phyloP scores from a whole-genome alignment of 176 grass and related monocot genomes.

The Phoenix dactylifera region DNA sequence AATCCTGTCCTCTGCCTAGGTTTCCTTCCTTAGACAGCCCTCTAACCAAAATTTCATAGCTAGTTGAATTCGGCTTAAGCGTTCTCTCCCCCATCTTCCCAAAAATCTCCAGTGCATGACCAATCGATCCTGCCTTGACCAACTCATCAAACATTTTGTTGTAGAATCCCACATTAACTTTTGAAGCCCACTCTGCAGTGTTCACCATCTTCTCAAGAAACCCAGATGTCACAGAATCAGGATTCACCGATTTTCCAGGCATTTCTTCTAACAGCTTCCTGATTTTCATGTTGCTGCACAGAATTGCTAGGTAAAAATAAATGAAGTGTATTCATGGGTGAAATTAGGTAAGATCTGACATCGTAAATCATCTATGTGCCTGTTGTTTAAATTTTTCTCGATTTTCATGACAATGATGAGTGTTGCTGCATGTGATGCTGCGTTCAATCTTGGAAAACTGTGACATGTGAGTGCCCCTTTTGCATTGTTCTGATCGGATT shows the following conservation, averaged over 20 bases:
- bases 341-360: constrained; percentile 48
- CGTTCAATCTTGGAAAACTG: too few species aligned
- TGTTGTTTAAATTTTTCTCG: too few species aligned
- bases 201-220: constrained; percentile 20
- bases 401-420: too few species aligned
- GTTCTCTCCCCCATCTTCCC: constrained; percentile 45
- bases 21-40: constrained; percentile 36
- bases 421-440: too few species aligned
- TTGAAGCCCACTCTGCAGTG: not conserved
- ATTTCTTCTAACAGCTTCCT: constrained; percentile 47
- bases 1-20: constrained; percentile 21
- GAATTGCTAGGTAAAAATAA: constrained; percentile 95
- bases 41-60: constrained; percentile 37
- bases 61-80: constrained; percentile 32
- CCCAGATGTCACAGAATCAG: constrained; percentile 36
- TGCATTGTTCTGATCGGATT: too few species aligned
- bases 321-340: constrained; percentile 77
- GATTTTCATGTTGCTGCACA: constrained; percentile 87
- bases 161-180: not conserved
- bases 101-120: constrained; percentile 47
- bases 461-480: too few species aligned
- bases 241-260: constrained; percentile 37
- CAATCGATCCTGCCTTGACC: constrained; percentile 12
- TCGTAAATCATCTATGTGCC: too few species aligned
- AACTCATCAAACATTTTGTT: constrained; percentile 5